Percentiles rank a stretch among this genome's conserved stretches.
These are phyloP conservation scores for Tolypocladium inflatum DNA, from an alignment of 2,329 filamentous ascomycete genomes.

Conservation along the genomic window DNA sequence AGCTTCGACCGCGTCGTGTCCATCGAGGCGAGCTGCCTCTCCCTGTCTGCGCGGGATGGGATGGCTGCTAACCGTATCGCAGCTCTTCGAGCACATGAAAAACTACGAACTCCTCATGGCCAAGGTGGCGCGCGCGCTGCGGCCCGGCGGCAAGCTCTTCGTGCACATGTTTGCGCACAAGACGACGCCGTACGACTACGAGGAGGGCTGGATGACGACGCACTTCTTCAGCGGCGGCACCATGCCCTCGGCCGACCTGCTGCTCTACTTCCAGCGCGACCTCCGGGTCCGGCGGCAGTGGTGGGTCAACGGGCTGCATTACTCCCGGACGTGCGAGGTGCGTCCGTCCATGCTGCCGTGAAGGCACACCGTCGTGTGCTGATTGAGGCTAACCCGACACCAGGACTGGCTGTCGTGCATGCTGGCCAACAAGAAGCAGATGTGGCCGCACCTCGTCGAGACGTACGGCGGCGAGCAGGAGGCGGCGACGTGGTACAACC, in stretches of 20 bases:
- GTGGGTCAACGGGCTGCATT: conserved; percentile 62
- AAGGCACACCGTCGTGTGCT: not conserved
- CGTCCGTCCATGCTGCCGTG: conserved; percentile 7
- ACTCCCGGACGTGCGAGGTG: conserved; percentile 60
- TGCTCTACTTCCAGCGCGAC: conserved; percentile 58
- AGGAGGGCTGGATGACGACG: conserved; percentile 64
- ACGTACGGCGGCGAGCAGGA: conserved; percentile 52
- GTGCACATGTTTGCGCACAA: conserved; percentile 60
- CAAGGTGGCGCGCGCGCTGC: conserved; percentile 51
- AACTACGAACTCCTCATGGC: conserved; percentile 60
- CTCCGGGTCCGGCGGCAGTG: conserved; percentile 52
- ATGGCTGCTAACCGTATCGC: not conserved
- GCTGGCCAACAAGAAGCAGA: conserved; percentile 45
- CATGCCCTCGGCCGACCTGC: conserved; percentile 58
- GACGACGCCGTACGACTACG: conserved; percentile 59
- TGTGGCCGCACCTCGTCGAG: conserved; percentile 55
- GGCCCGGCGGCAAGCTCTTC: conserved; percentile 56
- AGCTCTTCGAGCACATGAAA: conserved; percentile 71
- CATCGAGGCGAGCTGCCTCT: conserved; percentile 36
- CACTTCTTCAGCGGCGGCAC: conserved; percentile 67
- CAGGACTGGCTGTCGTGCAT: conserved; percentile 55
- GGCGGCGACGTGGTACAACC: conserved; percentile 53
- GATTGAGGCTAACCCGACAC: not conserved
- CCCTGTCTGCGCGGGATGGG: not conserved
- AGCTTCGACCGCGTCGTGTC: conserved; percentile 57